Evolutionary conservation across 78 protist genomes (phyloP).

Genomic region (Dictyostelium citrinum): DNA sequence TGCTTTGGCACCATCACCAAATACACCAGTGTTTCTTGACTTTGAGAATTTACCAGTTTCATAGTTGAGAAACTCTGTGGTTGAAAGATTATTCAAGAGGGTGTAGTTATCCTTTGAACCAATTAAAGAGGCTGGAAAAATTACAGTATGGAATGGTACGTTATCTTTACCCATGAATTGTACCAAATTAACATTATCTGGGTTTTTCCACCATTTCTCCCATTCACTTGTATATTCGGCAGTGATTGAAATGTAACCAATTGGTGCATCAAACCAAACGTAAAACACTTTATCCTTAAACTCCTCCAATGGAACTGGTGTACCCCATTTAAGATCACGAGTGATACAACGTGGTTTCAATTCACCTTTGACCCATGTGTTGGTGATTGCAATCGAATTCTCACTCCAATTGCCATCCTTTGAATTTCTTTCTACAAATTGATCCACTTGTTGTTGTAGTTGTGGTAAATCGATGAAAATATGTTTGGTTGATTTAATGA

Average conservation of each 20-base stretch:
- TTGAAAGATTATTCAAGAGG: constrained; percentile 57
- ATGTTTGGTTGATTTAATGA: constrained; percentile 76
- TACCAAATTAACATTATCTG: constrained; percentile 85
- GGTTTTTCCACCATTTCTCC: constrained; percentile 92
- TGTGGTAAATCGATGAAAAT: constrained; percentile 86
- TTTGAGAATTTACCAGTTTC: constrained; percentile 92
- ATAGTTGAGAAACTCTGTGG: constrained; percentile 91
- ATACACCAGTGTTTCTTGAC: constrained; percentile 90
- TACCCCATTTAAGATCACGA: constrained; percentile 95
- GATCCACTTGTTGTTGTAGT: constrained; percentile 41
- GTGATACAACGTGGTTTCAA: constrained; percentile 92
- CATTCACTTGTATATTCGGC: constrained; percentile 86
- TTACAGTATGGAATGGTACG: constrained; percentile 92
- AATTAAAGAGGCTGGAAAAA: constrained; percentile 91
- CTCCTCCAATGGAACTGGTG: constrained; percentile 86
- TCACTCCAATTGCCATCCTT: constrained; percentile 64
- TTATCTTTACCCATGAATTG: constrained; percentile 95
- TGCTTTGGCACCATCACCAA: constrained; percentile 86
- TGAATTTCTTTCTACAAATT: constrained; percentile 11
- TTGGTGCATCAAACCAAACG: constrained; percentile 97
- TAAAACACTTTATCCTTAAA: constrained; percentile 88
- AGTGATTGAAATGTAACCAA: constrained; percentile 93
- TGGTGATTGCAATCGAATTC: constrained; percentile 56
- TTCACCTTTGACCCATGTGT: constrained; percentile 77
- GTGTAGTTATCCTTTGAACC: constrained; percentile 76